These are phyloP conservation scores for Physocladia obscura DNA, from an alignment of 192 early-diverging fungal species.

Conservation along the genomic window DNA sequence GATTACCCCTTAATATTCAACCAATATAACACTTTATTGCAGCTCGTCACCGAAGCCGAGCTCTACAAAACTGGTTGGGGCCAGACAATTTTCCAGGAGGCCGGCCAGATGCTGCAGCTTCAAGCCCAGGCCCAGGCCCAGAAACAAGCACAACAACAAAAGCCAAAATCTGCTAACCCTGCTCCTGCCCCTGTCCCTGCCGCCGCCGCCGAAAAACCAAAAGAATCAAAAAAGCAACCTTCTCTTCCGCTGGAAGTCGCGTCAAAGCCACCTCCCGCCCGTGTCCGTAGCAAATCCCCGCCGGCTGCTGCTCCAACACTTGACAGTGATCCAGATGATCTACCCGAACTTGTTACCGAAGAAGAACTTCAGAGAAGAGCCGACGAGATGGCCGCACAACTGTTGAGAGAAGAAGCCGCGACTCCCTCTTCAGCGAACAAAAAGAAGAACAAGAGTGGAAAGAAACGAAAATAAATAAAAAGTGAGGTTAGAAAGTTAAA, in stretches of 20 bases:
- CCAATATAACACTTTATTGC: not conserved
- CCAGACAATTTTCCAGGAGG: conserved; percentile 77
- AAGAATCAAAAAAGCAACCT: conserved; percentile 10
- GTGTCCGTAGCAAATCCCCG: not conserved
- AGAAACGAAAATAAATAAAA: too few relatives aligned
- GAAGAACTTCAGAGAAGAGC: conserved; percentile 36
- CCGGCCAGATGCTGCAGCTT: conserved; percentile 73
- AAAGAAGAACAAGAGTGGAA: conserved; percentile 33
- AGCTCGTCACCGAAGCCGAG: conserved; percentile 79
- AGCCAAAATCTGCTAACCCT: not conserved
- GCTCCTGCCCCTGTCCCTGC: not conserved
- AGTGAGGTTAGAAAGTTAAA: too few relatives aligned
- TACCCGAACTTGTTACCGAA: conserved; percentile 33
- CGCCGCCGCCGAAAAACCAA: not conserved
- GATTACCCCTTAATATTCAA: not conserved
- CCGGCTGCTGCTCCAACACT: not conserved
- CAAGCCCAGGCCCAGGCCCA: conserved; percentile 46
- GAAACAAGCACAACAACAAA: conserved; percentile 8
- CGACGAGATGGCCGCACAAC: conserved; percentile 14
- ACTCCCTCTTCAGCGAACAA: conserved; percentile 8
- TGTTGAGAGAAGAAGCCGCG: conserved; percentile 17
- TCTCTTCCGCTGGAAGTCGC: not conserved
- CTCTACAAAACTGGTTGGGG: conserved; percentile 79
- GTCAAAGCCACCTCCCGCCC: conserved; percentile 3
- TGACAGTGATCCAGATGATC: conserved; percentile 27